Evolutionary conservation across 1,284 basidiomycete genomes (phyloP).

Genomic region (Moniliella sp.): DNA sequence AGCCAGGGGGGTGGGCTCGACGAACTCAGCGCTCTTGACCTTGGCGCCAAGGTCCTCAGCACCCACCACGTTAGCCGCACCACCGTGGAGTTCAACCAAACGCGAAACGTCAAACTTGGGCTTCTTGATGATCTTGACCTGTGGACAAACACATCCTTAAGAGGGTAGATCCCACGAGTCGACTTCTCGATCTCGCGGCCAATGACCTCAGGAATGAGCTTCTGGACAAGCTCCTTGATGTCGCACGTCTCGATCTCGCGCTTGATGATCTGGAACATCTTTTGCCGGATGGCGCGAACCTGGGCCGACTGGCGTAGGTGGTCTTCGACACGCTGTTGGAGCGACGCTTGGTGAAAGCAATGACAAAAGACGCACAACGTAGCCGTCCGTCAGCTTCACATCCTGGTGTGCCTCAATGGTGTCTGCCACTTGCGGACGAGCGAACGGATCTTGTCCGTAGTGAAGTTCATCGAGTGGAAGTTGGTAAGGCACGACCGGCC

Average conservation of each 20-base stretch:
- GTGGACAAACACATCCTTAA: conserved; percentile 74
- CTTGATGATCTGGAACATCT: conserved; percentile 99
- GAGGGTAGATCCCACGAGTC: conserved; percentile 77
- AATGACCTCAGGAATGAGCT: conserved; percentile 96
- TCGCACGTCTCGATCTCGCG: conserved; percentile 86
- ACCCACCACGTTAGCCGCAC: conserved; percentile 36
- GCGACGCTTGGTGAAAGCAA: conserved; percentile 94
- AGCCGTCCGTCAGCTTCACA: conserved; percentile 96
- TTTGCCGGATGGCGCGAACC: conserved; percentile 89
- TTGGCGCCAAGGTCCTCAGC: conserved; percentile 64
- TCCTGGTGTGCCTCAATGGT: conserved; percentile 97
- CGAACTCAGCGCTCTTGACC: conserved; percentile 61
- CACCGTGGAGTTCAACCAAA: conserved; percentile 80
- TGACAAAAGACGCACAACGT: conserved; percentile 97
- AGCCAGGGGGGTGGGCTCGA: conserved; percentile 68
- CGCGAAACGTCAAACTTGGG: conserved; percentile 90
- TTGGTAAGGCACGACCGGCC: conserved; percentile 98
- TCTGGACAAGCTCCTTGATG: conserved; percentile 78
- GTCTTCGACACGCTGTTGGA: conserved; percentile 95
- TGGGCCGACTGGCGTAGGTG: conserved; percentile 91
- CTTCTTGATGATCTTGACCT: conserved; percentile 73
- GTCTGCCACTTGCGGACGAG: conserved; percentile 99
- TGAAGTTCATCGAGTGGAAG: conserved; percentile 99
- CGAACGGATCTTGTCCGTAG: conserved; percentile 96
- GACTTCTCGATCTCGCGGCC: conserved; percentile 99